These are phyloP conservation scores for Leishmania tarentolae DNA, from an alignment of 208 protist species.

Conservation along the genomic window DNA sequence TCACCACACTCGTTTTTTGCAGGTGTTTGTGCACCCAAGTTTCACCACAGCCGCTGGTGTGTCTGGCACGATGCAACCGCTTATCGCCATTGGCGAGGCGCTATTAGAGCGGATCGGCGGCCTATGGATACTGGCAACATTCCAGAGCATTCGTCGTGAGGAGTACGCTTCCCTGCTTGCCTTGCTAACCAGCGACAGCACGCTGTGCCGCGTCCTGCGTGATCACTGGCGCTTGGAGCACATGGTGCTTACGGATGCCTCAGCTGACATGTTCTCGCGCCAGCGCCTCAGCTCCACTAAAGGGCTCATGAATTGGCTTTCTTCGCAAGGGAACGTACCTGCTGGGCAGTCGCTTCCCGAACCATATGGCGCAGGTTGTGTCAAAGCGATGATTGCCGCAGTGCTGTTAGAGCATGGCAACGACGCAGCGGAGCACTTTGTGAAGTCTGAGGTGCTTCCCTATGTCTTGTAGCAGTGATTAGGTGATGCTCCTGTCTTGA, in stretches of 20 bases:
- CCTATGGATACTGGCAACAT: constrained; percentile 57
- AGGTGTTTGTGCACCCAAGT: constrained; percentile 85
- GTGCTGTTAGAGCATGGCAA: constrained; percentile 74
- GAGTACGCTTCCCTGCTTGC: constrained; percentile 60
- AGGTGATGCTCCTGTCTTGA: not conserved
- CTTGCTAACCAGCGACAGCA: constrained; percentile 55
- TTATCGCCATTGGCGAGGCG: constrained; percentile 59
- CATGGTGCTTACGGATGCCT: constrained; percentile 87
- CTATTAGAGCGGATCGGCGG: constrained; percentile 47
- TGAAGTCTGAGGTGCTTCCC: constrained; percentile 55
- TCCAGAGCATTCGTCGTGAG: constrained; percentile 58
- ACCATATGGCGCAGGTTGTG: constrained; percentile 65
- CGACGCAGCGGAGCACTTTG: constrained; percentile 54
- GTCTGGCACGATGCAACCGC: constrained; percentile 64
- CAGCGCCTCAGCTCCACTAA: constrained; percentile 50
- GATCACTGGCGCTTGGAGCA: constrained; percentile 78
- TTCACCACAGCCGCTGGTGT: constrained; percentile 66
- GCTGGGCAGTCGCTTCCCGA: constrained; percentile 59
- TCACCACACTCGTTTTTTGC: constrained; percentile 66
- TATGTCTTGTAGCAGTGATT: constrained; percentile 26
- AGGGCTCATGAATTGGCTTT: constrained; percentile 62
- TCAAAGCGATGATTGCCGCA: constrained; percentile 72
- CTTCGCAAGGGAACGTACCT: constrained; percentile 31
- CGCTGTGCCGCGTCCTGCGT: constrained; percentile 67
- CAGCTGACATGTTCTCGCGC: constrained; percentile 61